These are phyloP conservation scores for Saccharomyces jurei DNA, from an alignment of 805 yeast genomes.

Conservation along the genomic window DNA sequence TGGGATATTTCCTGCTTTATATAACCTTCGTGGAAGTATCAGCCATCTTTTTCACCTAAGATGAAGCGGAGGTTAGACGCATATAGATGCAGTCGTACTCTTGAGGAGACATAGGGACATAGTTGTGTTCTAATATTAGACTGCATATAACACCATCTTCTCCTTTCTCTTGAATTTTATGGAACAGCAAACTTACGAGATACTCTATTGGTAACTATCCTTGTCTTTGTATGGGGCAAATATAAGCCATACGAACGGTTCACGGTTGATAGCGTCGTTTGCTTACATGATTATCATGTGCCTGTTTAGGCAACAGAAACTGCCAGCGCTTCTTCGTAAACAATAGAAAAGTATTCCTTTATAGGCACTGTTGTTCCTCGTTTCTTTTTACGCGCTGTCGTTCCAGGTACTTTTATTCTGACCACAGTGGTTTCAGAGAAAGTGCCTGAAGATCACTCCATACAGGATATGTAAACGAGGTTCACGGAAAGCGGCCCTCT, in stretches of 20 bases:
- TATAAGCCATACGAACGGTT: neutral
- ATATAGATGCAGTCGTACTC: neutral
- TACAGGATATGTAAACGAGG: neutral
- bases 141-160: neutral
- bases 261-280: neutral
- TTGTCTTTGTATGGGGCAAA: neutral
- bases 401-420: neutral
- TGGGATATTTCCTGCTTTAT: neutral
- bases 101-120: neutral
- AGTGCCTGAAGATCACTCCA: neutral
- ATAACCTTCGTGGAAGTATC: neutral
- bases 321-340: neutral
- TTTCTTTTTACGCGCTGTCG: neutral
- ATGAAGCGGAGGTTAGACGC: neutral
- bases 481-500: neutral
- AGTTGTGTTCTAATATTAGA: neutral
- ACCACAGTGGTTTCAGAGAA: neutral
- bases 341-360: neutral
- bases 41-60: too few relatives aligned
- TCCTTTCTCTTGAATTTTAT: neutral
- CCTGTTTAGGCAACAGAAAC: neutral
- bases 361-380: neutral
- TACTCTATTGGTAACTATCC: neutral
- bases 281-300: neutral
- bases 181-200: neutral